Evolutionary conservation across 2,329 filamentous ascomycete genomes (phyloP).

Genomic region (Colletotrichum gigasporum): DNA sequence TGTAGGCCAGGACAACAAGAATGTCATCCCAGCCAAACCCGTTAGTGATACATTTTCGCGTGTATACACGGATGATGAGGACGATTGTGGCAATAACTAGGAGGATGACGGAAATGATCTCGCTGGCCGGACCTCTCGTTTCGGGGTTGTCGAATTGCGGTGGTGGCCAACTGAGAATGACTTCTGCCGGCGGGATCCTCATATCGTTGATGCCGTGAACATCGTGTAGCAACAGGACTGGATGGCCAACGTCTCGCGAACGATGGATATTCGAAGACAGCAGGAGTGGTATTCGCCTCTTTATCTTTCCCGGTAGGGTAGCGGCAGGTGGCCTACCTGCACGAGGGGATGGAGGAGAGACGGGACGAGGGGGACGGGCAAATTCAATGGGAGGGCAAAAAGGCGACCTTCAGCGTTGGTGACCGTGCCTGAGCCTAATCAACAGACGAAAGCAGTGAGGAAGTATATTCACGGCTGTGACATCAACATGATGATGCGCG

Average conservation of each 20-base stretch:
- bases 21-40: conserved; percentile 48
- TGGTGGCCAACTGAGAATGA: conserved; percentile 41
- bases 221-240: conserved; percentile 1
- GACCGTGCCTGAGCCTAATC: conserved; percentile 22
- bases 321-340: neutral
- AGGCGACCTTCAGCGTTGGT: conserved; percentile 6
- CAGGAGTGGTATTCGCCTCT: neutral
- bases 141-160: conserved; percentile 44
- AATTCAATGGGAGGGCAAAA: conserved; percentile 13
- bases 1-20: conserved; percentile 47
- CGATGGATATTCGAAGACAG: neutral
- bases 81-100: conserved; percentile 40
- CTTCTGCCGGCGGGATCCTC: conserved; percentile 33
- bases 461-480: conserved; percentile 15
- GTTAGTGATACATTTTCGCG: conserved; percentile 44
- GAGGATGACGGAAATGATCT: conserved; percentile 39
- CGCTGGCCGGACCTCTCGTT: conserved; percentile 40
- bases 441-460: conserved; percentile 16
- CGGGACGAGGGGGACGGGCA: conserved; percentile 9
- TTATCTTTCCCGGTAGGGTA: conserved; percentile 1
- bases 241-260: neutral
- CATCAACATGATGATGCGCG: conserved; percentile 18
- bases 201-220: conserved; percentile 29
- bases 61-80: conserved; percentile 46
- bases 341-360: conserved; percentile 1